A percentile compares a stretch with the other conserved stretches of the same genome.
These are phyloP conservation scores for Mitragyna speciosa DNA, from an alignment of 257 asterid species.

Conservation along the genomic window DNA sequence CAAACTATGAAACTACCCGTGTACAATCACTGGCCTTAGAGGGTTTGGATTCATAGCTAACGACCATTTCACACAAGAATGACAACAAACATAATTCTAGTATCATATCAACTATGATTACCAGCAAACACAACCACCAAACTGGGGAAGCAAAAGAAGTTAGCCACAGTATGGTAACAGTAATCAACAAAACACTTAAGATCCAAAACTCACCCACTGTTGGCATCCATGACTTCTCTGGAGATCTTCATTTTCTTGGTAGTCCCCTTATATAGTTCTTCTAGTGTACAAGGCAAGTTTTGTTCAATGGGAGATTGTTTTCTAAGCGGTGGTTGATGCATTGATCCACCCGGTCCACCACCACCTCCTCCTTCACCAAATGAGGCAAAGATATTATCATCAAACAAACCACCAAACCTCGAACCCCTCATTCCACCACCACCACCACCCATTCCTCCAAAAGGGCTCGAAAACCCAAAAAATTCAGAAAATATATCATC, in stretches of 20 bases:
- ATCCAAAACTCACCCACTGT: constrained; percentile 38
- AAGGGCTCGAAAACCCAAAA: constrained; percentile 37
- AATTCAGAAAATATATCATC: constrained; percentile 51
- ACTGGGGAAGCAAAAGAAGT: not conserved
- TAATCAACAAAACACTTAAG: not conserved
- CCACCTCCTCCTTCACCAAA: constrained; percentile 33
- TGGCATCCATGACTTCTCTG: constrained; percentile 35
- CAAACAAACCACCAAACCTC: constrained; percentile 33
- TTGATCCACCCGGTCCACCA: constrained; percentile 32
- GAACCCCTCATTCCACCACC: constrained; percentile 27
- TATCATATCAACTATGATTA: not conserved
- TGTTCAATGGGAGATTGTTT: constrained; percentile 36
- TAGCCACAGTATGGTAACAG: too few relatives aligned
- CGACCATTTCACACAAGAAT: not conserved
- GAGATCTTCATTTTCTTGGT: constrained; percentile 48
- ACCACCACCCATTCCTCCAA: constrained; percentile 38
- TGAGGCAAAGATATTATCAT: constrained; percentile 26
- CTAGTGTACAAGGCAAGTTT: constrained; percentile 42
- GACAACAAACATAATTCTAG: not conserved
- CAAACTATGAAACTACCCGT: not conserved
- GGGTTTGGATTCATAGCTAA: not conserved
- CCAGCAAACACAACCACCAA: not conserved
- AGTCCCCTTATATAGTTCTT: constrained; percentile 45
- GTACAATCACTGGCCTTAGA: not conserved
- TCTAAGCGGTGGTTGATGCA: constrained; percentile 28